Base-by-base conservation (phyloP, 352 stramenopile species). In the Pythium coloratum region DNA sequence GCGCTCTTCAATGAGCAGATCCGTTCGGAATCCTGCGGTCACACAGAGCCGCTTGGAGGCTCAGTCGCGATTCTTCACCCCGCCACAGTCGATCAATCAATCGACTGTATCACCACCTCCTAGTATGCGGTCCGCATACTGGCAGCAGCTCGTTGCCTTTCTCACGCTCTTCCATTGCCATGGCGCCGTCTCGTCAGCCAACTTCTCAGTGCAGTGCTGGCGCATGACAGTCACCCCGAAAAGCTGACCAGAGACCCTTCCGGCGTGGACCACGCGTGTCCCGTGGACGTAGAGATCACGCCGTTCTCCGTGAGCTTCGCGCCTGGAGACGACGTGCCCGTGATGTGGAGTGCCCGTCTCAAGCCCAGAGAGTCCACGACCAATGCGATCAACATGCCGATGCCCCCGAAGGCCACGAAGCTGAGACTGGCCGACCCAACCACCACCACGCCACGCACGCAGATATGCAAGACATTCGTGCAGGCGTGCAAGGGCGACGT, bases 391-490 rank as follows among this genome's bases (percentile, higher is more conserved):
- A 56, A 72, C 20, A 84, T 91, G 55, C 68, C 73, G 13, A 46
- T 81, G 38, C 78, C 80, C 9, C 78, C 79, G 3, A 47, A 59
- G n/a, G 60, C 46, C 10, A 77, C 75, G 42, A 9, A 66, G 16
- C 75, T 76, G 5, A 57, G 8, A n/a, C n/a, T 18, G 6, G 13
- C 24, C 30, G 26, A 33, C 38, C 20, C 26, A 10, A 26, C 5
- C 33, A 16, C 33, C 20, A 8, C 20, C 0, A 10, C 26, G 26
- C 49, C 59, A 24, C 20, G 20, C 14, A 28, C 54, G 40, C 62
- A 89, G 68, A 88, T 89, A 73, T 28, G 72, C 8, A 69, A 62
- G n/a, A 87, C 73, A 7, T 83, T 81, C 56, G 62, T 79, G 7
- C 77, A 77, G 30, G 73, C 74, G 10, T 91, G 42, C 18, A 50